Evolutionary conservation across 2,329 filamentous ascomycete genomes (phyloP), one percentile per base, ranked within the genome.

Genomic region (Penicillium sp.): DNA sequence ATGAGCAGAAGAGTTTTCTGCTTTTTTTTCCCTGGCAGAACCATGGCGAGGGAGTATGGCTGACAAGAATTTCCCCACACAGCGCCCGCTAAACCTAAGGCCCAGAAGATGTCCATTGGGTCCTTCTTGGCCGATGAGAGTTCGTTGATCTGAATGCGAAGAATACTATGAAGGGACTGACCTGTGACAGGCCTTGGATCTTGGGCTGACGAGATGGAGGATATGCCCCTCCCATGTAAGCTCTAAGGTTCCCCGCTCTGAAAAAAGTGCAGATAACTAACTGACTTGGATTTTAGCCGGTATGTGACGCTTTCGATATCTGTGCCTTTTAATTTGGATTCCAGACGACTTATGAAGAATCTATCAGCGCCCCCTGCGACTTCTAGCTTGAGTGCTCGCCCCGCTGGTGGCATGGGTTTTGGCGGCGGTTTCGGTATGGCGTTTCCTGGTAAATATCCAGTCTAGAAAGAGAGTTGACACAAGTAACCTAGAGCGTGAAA

Each of bases 151-250:
- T 16, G 14, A 30, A 29, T 13, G 6, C n/a, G 4, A n/a, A 27
- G 4, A 4, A 11, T n/a, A n/a, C 12, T n/a, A 6, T 5, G 25
- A n/a, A 13, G 42, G 45, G 47, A 49, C 45, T 56, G 49, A 63
- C 63, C 44, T 60, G 20, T 48, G 18, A 47, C 59, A 84, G 80
- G 77, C 59, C 75, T 82, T 62, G 88, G 90, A 62, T 96, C 92
- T 55, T 98, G 92, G 92, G 92, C 92, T 59, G 93, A 98, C 71
- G 92, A 98, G 66, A 95, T 98, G 72, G 92, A 98, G 69, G 88
- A 95, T 60, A 73, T 75, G 68, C 76, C 77, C 47, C 77, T 85
- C 51, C 78, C 80, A 66, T 73, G 85, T 90, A 76, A 73, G 81
- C 72, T 41, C 5, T 37, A 22, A 34, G 29, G 27, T 36, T 42